Evolutionary conservation across 805 yeast genomes (phyloP), one percentile per base, ranked within the genome.

Genomic region (Wickerhamiella siamensis): DNA sequence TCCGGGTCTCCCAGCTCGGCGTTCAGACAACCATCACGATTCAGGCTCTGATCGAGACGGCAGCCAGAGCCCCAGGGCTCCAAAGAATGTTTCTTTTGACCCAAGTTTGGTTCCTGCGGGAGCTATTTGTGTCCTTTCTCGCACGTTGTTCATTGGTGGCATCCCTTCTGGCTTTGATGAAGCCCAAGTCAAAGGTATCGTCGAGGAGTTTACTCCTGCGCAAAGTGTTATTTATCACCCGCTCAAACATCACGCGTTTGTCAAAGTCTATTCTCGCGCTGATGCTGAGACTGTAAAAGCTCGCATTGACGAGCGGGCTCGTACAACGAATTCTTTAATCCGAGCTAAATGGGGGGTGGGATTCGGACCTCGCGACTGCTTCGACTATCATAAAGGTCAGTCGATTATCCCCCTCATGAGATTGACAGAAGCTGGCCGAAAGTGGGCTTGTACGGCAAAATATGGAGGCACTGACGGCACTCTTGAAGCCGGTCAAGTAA

Each of bases 261-360:
- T 88, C 36, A 91, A 91, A 63, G 93, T 87, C 20, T 84, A 81
- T 58, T 83, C 94, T 18, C 74, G 98, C 62, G 71, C 69, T 31
- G 97, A 88, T 61, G 98, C 98, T 24, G 95, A 83, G 58, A 73
- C 69, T 46, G 86, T 86, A 12, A 71, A 84, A 44, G 67, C 72
- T 33, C 72, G 76, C 33, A 84, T 87, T 64, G 71, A 70, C 24
- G 60, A 61, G 33, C 53, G 56, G 44, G 75, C 75, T 55, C 75
- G 77, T 51, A 78, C 77, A 47, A 79, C 80, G 33, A 60, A 72
- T 8, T 63, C 66, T 57, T 65, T 74, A 51, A 66, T 91, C 51
- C 74, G 97, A 62, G 83, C 93, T 4, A 73, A 95, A 58, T 91
- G 98, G 98, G 98, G 97, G 51, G 97, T 91, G 47, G 98, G 98